Base-by-base conservation (phyloP, 768 basidiomycete species). In the Podaxis rugospora region DNA sequence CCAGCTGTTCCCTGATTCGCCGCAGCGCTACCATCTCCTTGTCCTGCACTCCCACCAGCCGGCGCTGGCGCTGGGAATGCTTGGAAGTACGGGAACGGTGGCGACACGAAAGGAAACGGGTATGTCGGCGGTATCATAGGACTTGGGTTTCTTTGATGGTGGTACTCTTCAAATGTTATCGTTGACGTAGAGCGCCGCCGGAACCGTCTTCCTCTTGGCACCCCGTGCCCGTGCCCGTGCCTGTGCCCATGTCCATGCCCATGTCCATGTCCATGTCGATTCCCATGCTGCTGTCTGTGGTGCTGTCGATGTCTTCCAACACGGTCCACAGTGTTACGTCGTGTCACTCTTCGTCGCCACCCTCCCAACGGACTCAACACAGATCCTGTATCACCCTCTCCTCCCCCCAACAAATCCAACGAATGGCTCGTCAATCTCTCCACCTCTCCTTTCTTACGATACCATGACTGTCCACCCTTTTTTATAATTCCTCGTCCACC, bases 141-240 rank as follows among this genome's bases (percentile, higher is more conserved):
- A 16, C 57, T 57, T 23, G 47, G 35, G 23, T 57, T 57, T 23
- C 57, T 49, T 50, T 57, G 58, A 51, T 60, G 59, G 3, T 53
- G 51, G 28, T 53, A 53, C 23, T 60, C 59, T 11, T 60, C 59
- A 37, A 60, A 60, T 23, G 59, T 60, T 28, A 60, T 60, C 27
- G 59, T 60, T 25, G 59, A 60, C 32, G 51, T 53, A 5, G 59
- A 60, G 2, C 59, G 40, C 37, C 51, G 51, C n/a, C 51, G 25
- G 42, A 54, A 60, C n/a, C 47, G 28, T 16, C 49, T 28, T 50
- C 57, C 49, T 57, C 55, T 57, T 23, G 36, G 36, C 35, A 36
- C 36, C n/a, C 55, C 32, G 28, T 51, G 47, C 18, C 57, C 57
- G 5, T 50, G 56, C 11, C 57, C 57, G 6, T 49, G 57, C 28